Evolutionary conservation across 306 rosid genomes (phyloP).

Genomic region (Fragaria nilgerrensis): DNA sequence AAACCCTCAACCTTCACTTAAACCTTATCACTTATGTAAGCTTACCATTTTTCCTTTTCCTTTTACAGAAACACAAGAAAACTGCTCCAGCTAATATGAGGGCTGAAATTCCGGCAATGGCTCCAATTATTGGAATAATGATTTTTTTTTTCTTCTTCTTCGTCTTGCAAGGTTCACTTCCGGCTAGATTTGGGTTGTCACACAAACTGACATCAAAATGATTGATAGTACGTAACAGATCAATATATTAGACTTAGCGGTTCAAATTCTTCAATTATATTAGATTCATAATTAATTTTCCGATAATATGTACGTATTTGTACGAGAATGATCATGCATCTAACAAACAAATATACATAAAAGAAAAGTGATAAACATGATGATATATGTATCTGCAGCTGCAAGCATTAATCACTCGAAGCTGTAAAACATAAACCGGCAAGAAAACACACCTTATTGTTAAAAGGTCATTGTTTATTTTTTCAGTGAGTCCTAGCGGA

Average conservation of each 20-base stretch:
- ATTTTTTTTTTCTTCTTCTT: neutral
- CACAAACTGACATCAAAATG: slow-evolving; percentile 25
- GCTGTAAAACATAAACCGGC: neutral
- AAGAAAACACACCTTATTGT: slow-evolving; percentile 34
- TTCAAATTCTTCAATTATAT: too few relatives aligned
- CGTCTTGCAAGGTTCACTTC: slow-evolving; percentile 31
- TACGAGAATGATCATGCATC: neutral
- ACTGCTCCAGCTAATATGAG: slow-evolving; percentile 7
- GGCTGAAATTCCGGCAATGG: slow-evolving; percentile 39
- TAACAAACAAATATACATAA: too few relatives aligned
- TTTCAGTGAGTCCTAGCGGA: slow-evolving; percentile 36
- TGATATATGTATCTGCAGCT: neutral
- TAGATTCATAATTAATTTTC: neutral
- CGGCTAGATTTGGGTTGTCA: slow-evolving; percentile 32
- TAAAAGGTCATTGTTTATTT: slow-evolving; percentile 32
- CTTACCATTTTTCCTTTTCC: slow-evolving; percentile 15
- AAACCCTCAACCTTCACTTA: neutral
- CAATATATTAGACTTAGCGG: too few relatives aligned
- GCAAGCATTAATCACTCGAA: neutral
- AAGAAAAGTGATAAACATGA: neutral
- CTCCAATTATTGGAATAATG: slow-evolving; percentile 39
- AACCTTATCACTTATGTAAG: neutral
- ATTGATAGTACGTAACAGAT: too few relatives aligned
- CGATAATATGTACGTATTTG: neutral
- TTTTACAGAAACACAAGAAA: slow-evolving; percentile 17